Conservation (phyloP, 2,329 filamentous ascomycete species). For the Exophiala xenobiotica region DNA sequence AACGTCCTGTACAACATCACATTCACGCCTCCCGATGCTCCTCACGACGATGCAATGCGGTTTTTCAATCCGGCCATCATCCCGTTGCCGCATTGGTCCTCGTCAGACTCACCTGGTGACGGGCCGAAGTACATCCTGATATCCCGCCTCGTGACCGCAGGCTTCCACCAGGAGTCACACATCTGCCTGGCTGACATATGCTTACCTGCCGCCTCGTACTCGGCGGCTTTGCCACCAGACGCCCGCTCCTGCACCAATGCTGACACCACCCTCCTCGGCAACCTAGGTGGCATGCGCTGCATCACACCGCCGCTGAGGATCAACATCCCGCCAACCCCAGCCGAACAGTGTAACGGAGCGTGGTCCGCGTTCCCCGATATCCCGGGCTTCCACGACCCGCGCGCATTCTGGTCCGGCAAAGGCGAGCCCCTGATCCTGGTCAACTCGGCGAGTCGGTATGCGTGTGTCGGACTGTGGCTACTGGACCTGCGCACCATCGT, state of each 20-base stretch:
- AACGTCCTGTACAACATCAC: slow-evolving; percentile 39
- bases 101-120: slow-evolving; percentile 2
- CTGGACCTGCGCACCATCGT: slow-evolving; percentile 33
- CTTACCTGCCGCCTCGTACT: no score
- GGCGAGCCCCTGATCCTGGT: slow-evolving; percentile 42
- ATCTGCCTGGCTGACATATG: slow-evolving; percentile 43
- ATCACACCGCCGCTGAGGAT: slow-evolving; percentile 34
- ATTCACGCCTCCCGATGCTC: slow-evolving; percentile 30
- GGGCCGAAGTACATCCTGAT: slow-evolving; percentile 40
- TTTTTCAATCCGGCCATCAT: slow-evolving; percentile 43
- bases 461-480: slow-evolving; percentile 38
- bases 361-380: slow-evolving; percentile 39
- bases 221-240: slow-evolving; percentile 16
- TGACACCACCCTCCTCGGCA: slow-evolving; percentile 36
- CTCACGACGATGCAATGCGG: slow-evolving; percentile 17
- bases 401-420: slow-evolving; percentile 42
- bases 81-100: slow-evolving; percentile 39
- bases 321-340: slow-evolving; percentile 41
- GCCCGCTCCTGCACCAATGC: slow-evolving; percentile 35
- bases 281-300: slow-evolving; percentile 38
- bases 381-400: slow-evolving; percentile 43
- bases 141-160: slow-evolving; percentile 38
- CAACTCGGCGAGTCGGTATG: slow-evolving; percentile 36
- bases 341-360: slow-evolving; percentile 36
- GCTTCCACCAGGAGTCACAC: slow-evolving; percentile 39